phyloP scores from a whole-genome alignment of 805 yeast genomes.

The Wickerhamiella dianesei region DNA sequence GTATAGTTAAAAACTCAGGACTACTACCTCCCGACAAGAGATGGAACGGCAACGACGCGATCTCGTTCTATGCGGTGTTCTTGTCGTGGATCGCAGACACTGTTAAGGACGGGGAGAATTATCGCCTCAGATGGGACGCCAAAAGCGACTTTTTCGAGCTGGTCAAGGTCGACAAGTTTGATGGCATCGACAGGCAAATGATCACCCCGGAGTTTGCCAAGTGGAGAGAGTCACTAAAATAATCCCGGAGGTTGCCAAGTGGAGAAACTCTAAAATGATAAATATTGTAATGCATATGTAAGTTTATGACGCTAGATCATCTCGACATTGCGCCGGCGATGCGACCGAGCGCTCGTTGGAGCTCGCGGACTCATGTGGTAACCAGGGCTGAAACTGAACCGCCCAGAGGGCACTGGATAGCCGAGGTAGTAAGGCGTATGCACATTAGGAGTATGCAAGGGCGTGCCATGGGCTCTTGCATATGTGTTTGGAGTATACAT shows the following conservation, averaged over 20 bases:
- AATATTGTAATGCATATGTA: neutral
- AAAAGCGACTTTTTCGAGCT: conserved; percentile 11
- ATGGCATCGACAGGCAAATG: neutral
- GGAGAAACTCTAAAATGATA: neutral
- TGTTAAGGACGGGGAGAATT: conserved; percentile 39
- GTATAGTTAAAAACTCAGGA: conserved; percentile 17
- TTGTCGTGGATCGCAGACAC: conserved; percentile 58
- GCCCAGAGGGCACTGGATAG: neutral
- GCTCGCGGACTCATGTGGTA: neutral
- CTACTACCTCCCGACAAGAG: conserved; percentile 11
- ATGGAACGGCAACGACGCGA: conserved; percentile 62
- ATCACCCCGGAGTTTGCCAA: neutral
- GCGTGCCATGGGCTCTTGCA: neutral
- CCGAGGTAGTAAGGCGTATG: neutral
- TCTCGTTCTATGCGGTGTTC: conserved; percentile 77
- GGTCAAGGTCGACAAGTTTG: neutral
- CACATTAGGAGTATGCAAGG: neutral
- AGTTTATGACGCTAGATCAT: no score
- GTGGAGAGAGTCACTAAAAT: neutral
- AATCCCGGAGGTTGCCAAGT: neutral
- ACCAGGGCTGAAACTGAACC: neutral
- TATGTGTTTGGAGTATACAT: neutral
- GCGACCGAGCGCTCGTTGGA: neutral
- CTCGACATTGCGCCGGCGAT: no score
- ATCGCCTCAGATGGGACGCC: conserved; percentile 10